A percentile compares a stretch with the other conserved stretches of the same genome.
Conservation (phyloP, 1,284 basidiomycete genomes). For the Puccinia polysora region DNA sequence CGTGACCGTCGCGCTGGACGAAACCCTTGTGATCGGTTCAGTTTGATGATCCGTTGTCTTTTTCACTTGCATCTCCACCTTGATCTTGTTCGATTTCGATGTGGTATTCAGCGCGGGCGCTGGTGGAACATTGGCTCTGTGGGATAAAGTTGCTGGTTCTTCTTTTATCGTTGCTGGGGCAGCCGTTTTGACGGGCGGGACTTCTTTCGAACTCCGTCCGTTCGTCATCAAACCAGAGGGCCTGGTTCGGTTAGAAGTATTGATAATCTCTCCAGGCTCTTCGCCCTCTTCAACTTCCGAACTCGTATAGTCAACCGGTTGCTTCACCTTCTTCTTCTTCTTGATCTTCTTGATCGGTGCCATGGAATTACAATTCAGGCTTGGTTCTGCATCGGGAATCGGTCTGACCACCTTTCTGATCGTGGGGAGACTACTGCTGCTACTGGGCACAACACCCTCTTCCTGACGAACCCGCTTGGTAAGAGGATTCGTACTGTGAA, state of each 20-base stretch:
- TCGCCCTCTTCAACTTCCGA: constrained; percentile 38
- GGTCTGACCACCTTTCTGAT: constrained; percentile 22
- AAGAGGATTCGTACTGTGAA: background rate
- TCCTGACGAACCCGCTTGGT: constrained; percentile 1
- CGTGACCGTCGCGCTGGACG: too few species aligned
- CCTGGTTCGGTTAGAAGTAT: background rate
- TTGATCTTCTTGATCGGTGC: constrained; percentile 3
- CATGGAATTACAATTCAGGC: background rate
- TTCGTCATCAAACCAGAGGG: too few species aligned
- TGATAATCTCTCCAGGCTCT: constrained; percentile 13
- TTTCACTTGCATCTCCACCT: background rate
- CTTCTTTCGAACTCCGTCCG: too few species aligned
- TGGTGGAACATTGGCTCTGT: background rate
- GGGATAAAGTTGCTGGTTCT: background rate
- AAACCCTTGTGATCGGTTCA: background rate
- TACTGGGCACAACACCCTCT: background rate
- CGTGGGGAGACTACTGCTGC: constrained; percentile 1
- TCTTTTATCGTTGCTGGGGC: background rate
- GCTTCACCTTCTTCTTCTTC: constrained; percentile 33
- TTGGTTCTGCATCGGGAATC: background rate
- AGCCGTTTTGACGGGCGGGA: background rate
- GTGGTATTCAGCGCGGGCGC: background rate
- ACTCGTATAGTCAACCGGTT: constrained; percentile 22
- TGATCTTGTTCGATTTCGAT: constrained; percentile 1
- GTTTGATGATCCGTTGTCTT: background rate